Evolutionary conservation across 495 filamentous ascomycete genomes (phyloP).

Genomic region (Penicillium cataractarum): DNA sequence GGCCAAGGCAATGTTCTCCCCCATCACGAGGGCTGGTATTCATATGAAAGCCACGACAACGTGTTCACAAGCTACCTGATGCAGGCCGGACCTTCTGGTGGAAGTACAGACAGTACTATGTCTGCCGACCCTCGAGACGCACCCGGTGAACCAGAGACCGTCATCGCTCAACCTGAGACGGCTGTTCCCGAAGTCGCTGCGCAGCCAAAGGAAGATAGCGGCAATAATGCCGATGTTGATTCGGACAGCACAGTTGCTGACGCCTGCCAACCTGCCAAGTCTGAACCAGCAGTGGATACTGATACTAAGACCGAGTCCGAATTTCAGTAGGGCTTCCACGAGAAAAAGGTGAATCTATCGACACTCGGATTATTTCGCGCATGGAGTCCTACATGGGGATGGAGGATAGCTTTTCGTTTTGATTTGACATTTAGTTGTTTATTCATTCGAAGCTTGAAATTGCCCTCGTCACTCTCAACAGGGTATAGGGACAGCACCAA

Average conservation of each 20-base stretch:
- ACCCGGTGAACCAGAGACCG: neutral
- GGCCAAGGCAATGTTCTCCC: conserved; percentile 31
- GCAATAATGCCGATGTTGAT: neutral
- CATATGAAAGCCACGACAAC: conserved; percentile 22
- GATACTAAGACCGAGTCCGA: neutral
- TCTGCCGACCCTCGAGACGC: neutral
- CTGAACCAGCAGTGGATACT: neutral
- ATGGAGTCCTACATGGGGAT: neutral
- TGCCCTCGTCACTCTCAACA: conserved; percentile 10
- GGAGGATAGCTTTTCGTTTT: neutral
- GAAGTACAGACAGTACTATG: neutral
- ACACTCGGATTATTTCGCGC: neutral
- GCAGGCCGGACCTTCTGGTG: neutral
- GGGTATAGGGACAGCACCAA: conserved; percentile 22
- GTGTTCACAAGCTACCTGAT: conserved; percentile 32
- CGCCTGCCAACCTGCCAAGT: neutral
- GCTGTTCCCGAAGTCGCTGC: neutral
- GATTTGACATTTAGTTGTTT: neutral
- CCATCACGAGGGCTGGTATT: conserved; percentile 40
- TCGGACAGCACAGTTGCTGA: neutral
- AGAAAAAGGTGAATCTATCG: neutral
- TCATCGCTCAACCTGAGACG: neutral
- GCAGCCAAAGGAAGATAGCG: neutral
- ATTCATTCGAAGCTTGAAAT: conserved; percentile 6
- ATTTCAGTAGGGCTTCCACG: neutral